Percentiles rank a stretch among this genome's conserved stretches.
phyloP scores from a whole-genome alignment of 2,329 filamentous ascomycete genomes.

The Coniochaeta hoffmannii region DNA sequence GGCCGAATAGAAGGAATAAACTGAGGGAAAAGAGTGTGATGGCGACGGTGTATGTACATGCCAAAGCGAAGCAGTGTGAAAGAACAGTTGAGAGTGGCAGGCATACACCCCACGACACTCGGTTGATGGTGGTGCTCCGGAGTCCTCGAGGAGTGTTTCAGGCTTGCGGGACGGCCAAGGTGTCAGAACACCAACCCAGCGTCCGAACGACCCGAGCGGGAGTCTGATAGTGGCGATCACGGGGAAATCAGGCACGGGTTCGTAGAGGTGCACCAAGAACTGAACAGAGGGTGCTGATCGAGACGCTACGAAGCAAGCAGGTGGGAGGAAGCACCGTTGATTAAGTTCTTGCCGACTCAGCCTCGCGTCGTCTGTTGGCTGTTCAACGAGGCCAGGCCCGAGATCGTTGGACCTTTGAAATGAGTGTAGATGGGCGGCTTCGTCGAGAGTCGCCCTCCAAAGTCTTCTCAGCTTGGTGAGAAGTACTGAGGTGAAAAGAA shows the following conservation, averaged over 20 bases:
- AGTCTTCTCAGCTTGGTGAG: background rate
- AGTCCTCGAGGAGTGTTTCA: background rate
- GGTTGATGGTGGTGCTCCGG: constrained; percentile 3
- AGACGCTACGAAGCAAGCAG: background rate
- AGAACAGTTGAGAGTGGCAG: constrained; percentile 15
- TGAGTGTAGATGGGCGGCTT: constrained; percentile 7
- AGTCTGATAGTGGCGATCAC: constrained; percentile 25
- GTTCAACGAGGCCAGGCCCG: background rate
- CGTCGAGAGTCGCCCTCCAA: constrained; percentile 11
- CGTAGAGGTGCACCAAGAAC: constrained; percentile 10
- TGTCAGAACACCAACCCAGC: background rate
- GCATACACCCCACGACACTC: constrained; percentile 9
- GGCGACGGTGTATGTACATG: constrained; percentile 17
- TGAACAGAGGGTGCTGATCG: background rate
- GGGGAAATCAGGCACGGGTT: constrained; percentile 24
- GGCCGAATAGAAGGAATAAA: background rate
- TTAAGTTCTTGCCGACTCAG: background rate
- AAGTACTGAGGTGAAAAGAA: background rate
- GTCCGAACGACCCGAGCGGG: constrained; percentile 9
- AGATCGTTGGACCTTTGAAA: constrained; percentile 1
- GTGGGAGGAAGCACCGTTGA: background rate
- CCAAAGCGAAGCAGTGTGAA: constrained; percentile 30
- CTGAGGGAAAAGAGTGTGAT: constrained; percentile 14
- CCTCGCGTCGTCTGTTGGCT: background rate
- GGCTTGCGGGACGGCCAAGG: constrained; percentile 2